Evolutionary conservation across 306 rosid species (phyloP).

Genomic region (Astragalus membranaceus): DNA sequence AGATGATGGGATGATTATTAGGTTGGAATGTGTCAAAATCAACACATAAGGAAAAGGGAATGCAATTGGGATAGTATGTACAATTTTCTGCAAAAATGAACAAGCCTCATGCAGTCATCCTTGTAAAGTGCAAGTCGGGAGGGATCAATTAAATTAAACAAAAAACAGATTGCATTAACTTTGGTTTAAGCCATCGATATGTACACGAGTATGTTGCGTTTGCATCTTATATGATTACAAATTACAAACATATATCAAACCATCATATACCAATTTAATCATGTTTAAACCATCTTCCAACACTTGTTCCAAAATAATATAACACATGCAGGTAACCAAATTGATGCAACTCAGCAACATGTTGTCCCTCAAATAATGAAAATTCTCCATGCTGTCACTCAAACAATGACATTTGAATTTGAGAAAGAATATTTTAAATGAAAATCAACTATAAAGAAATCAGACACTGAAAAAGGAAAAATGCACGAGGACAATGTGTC

Average conservation of each 20-base stretch:
- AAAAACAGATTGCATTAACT: constrained; percentile 4
- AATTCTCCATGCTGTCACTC: constrained; percentile 3
- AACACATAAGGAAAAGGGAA: not conserved
- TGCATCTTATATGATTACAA: not conserved
- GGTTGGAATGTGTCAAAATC: not conserved
- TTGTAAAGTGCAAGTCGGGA: not conserved
- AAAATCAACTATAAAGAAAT: constrained; percentile 8
- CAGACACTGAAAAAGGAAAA: not conserved
- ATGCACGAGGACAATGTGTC: not conserved
- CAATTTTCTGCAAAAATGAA: not conserved
- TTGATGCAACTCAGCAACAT: not conserved
- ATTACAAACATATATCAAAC: not conserved
- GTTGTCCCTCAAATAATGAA: not conserved
- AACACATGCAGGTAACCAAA: not conserved
- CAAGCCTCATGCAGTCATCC: not conserved
- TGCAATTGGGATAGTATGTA: not conserved
- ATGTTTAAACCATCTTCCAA: not conserved
- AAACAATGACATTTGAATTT: not conserved
- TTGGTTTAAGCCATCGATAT: not conserved
- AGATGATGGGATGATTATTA: not conserved
- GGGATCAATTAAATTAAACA: not conserved
- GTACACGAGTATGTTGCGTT: not conserved
- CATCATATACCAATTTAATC: not conserved
- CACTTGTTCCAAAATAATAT: not conserved
- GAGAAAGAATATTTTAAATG: not conserved